phyloP scores from a whole-genome alignment of 1,139 yeast genomes.

The Yamadazyma diddensiae region DNA sequence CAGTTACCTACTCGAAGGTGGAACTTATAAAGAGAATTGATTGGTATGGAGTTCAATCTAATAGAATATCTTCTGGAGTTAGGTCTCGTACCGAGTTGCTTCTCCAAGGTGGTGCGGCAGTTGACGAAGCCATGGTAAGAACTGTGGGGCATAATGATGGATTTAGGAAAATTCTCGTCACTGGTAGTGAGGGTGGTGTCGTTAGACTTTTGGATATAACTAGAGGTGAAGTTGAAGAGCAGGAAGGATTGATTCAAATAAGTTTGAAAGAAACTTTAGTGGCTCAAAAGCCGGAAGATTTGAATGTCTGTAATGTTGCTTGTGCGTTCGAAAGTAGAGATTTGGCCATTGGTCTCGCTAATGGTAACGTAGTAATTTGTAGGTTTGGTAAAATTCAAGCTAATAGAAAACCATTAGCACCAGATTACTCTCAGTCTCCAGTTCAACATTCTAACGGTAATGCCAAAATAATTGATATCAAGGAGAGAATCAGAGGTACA shows the following conservation, averaged over 20 bases:
- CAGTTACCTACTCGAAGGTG: slow-evolving; percentile 56
- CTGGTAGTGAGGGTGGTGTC: slow-evolving; percentile 82
- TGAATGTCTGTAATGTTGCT: slow-evolving; percentile 57
- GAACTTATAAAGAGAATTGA: slow-evolving; percentile 58
- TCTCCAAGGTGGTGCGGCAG: slow-evolving; percentile 73
- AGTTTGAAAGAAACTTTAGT: slow-evolving; percentile 35
- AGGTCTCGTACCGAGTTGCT: slow-evolving; percentile 38
- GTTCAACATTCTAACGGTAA: slow-evolving; percentile 35
- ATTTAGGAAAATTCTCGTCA: slow-evolving; percentile 58
- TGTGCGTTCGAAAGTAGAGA: slow-evolving; percentile 80
- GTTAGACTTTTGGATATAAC: slow-evolving; percentile 82
- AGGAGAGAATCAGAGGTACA: slow-evolving; percentile 31
- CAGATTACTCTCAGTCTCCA: slow-evolving; percentile 29
- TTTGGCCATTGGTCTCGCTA: slow-evolving; percentile 61
- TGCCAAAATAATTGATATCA: slow-evolving; percentile 33
- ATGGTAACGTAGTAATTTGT: slow-evolving; percentile 76
- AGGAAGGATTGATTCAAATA: slow-evolving; percentile 38
- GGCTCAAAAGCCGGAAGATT: slow-evolving; percentile 23
- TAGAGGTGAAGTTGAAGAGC: slow-evolving; percentile 67
- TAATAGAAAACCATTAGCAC: slow-evolving; percentile 14
- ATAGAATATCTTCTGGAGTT: slow-evolving; percentile 33
- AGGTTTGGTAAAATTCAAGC: slow-evolving; percentile 52
- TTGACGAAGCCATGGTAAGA: slow-evolving; percentile 28
- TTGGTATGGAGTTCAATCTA: slow-evolving; percentile 72
- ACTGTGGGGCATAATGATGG: slow-evolving; percentile 56